phyloP scores from a whole-genome alignment of 495 filamentous ascomycete genomes.

The Darksidea phi region DNA sequence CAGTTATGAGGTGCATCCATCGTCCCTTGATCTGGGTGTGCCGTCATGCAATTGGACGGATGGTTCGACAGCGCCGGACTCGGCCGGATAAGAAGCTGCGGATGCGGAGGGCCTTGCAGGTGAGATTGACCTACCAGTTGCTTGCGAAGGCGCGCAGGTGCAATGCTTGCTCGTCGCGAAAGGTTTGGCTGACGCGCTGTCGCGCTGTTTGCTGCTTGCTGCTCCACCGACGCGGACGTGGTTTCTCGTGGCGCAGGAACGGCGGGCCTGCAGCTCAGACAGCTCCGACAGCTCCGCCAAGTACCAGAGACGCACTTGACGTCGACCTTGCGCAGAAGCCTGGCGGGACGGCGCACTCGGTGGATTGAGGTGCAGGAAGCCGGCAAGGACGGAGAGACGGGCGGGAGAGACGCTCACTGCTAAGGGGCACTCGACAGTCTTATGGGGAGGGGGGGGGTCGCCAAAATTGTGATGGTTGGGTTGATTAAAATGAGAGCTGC shows the following conservation, averaged over 20 bases:
- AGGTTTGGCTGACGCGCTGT: background rate
- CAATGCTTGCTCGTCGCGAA: background rate
- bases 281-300: background rate
- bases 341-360: background rate
- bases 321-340: background rate
- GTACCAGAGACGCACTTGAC: background rate
- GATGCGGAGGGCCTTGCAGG: constrained; percentile 7
- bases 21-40: background rate
- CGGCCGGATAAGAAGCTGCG: constrained; percentile 28
- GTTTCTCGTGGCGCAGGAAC: too few relatives aligned
- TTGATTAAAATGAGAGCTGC: constrained; percentile 15
- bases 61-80: constrained; percentile 19
- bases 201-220: background rate
- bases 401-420: background rate
- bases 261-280: background rate
- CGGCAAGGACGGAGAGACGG: background rate
- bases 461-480: constrained; percentile 27
- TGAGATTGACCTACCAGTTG: background rate
- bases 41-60: background rate
- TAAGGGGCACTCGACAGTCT: constrained; percentile 13
- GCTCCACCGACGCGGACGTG: too few relatives aligned
- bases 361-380: background rate
- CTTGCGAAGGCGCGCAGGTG: background rate
- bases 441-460: background rate
- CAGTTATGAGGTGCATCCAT: background rate